Base-by-base conservation (phyloP, 208 protist genomes). In the Leishmania braziliensis region DNA sequence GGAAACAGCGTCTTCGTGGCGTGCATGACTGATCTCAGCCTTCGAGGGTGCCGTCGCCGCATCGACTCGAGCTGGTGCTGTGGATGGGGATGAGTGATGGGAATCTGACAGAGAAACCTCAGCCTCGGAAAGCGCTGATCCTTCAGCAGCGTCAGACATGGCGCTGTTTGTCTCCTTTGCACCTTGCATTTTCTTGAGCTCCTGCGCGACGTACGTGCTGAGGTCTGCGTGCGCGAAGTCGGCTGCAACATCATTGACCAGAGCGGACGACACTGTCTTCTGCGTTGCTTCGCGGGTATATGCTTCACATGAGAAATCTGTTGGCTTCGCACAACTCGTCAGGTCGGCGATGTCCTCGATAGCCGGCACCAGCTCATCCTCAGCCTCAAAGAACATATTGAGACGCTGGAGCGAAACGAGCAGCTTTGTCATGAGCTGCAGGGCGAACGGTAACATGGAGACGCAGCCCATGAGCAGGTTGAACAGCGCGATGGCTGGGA, bases 401-500 rank as follows among this genome's bases (percentile, higher is more conserved):
- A 98, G 54, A 43, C 95, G 90, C 16, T 82, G 85, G 73, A 94
- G 75, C 9, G 95, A 90, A 18, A 98, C 90, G 53, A 83, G 65
- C 46, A 93, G 89, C 43, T 97, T 87, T 5, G 90, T 85, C 2
- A 95, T 12, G 6, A 78, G 62, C 39, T 82, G 90, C n/a, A 97
- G 51, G 10, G 94, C 36, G 16, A 88, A 85, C 18, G 97, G 96
- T 14, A 98, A 83, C 85, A 96, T 90, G 36, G 92, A 87, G 46
- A 96, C 90, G 50, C 91, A 94, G 54, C 93, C 86, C 46, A 89
- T 88, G 10, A 99, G 82, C 10, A 98, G 85, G 77, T 91, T 87
- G 71, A 99, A 90, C 33, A 98, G 90, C 14, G 88, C 68, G 20
- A 99, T 88, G 5, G 95, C 65, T 2, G 96, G 94, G 79, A 98